Evolutionary conservation across 345 rosid species (phyloP).

Genomic region (Boechera stricta): DNA sequence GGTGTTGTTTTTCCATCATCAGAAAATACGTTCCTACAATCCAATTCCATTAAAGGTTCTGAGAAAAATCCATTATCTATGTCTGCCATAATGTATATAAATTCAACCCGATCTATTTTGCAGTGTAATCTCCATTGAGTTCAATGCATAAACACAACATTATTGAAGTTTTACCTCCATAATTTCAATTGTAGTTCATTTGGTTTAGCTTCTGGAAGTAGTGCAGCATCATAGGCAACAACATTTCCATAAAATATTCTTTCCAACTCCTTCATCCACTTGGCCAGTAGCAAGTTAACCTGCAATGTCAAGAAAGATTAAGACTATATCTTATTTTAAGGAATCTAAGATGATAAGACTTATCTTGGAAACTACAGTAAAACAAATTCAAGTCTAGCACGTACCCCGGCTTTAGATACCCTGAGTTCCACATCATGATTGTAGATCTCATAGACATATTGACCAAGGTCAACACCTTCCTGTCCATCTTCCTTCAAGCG

Average conservation of each 20-base stretch:
- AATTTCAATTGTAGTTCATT: constrained; percentile 67
- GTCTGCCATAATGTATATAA: constrained; percentile 1
- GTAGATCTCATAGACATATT: constrained; percentile 84
- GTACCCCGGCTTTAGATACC: constrained; percentile 96
- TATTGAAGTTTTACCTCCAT: constrained; percentile 69
- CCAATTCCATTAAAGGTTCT: constrained; percentile 21
- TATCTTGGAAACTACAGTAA: constrained; percentile 4
- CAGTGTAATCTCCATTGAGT: background rate
- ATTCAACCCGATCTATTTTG: background rate
- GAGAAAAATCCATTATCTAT: constrained; percentile 23
- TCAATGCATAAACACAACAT: constrained; percentile 4
- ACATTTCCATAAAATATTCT: constrained; percentile 93
- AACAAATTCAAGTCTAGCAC: constrained; percentile 29
- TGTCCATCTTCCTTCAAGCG: constrained; percentile 88
- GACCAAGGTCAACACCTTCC: constrained; percentile 94
- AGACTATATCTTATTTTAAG: background rate
- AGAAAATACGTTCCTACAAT: constrained; percentile 82
- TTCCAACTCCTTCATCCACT: constrained; percentile 99
- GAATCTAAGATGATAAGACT: background rate
- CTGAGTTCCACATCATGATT: constrained; percentile 92
- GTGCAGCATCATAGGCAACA: constrained; percentile 82
- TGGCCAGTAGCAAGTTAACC: constrained; percentile 84
- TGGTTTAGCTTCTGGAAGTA: constrained; percentile 84
- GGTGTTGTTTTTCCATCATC: constrained; percentile 81
- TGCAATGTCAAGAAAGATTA: constrained; percentile 42